Conservation (phyloP, 1,284 basidiomycete species). For the Apiotrichum gamsii region DNA sequence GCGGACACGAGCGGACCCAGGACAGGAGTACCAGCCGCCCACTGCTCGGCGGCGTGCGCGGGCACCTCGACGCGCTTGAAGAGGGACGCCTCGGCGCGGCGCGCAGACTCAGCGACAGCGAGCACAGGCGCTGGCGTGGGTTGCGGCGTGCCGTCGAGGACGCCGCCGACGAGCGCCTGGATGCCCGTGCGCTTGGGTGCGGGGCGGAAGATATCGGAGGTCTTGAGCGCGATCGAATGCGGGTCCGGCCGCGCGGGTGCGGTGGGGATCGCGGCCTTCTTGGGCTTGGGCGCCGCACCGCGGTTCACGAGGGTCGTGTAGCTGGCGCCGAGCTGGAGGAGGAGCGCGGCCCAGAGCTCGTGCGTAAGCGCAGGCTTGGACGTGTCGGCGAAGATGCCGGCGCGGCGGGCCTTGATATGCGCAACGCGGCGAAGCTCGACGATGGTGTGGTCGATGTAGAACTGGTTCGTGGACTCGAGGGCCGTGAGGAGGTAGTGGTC, state of each 20-base stretch:
- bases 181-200: conserved; percentile 23
- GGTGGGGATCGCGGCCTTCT: not conserved
- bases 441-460: conserved; percentile 40
- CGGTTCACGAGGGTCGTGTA: conserved; percentile 21
- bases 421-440: conserved; percentile 39
- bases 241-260: conserved; percentile 18
- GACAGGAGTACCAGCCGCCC: conserved; percentile 9
- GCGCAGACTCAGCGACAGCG: conserved; percentile 5
- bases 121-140: conserved; percentile 15
- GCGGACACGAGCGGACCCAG: conserved; percentile 5
- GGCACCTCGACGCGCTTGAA: conserved; percentile 12
- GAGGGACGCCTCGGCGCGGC: conserved; percentile 10
- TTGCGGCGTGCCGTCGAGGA: conserved; percentile 32
- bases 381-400: conserved; percentile 33
- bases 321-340: conserved; percentile 29
- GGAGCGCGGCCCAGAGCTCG: conserved; percentile 33
- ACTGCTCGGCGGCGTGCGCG: conserved; percentile 8
- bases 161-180: conserved; percentile 15
- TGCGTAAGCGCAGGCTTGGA: conserved; percentile 25
- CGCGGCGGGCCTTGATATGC: conserved; percentile 22
- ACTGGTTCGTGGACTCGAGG: conserved; percentile 27
- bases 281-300: conserved; percentile 8
- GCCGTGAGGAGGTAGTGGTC: conserved; percentile 37
- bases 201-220: conserved; percentile 39
- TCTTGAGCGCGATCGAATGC: conserved; percentile 27